These are phyloP conservation scores for Pseudoturritis turrita DNA, from an alignment of 345 rosid genomes.

Conservation along the genomic window DNA sequence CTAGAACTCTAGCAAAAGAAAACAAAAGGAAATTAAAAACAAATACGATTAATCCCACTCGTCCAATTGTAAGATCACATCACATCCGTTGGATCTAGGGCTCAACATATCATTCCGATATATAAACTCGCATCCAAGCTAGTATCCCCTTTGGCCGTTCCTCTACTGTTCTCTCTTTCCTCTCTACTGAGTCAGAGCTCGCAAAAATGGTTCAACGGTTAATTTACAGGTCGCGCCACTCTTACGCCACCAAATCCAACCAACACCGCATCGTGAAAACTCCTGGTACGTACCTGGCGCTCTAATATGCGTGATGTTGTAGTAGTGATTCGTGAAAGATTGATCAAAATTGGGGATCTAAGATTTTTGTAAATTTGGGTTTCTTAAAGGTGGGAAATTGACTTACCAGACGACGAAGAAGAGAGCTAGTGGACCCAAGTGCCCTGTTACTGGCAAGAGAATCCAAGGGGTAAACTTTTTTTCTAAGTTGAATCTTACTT, in stretches of 20 bases:
- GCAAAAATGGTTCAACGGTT: conserved; percentile 80
- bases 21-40: not conserved
- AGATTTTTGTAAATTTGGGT: not conserved
- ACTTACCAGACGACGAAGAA: conserved; percentile 83
- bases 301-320: not conserved
- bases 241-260: conserved; percentile 90
- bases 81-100: conserved; percentile 19
- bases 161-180: not conserved
- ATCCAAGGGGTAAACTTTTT: conserved; percentile 65
- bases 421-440: conserved; percentile 86
- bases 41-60: not conserved
- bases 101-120: not conserved
- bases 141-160: not conserved
- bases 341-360: not conserved
- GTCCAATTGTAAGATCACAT: not conserved
- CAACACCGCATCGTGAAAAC: conserved; percentile 89
- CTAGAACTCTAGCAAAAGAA: too few species aligned
- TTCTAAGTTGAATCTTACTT: not conserved
- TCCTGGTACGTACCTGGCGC: conserved; percentile 42
- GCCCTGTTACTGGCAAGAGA: conserved; percentile 85
- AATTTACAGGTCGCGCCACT: conserved; percentile 70
- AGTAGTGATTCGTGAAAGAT: not conserved
- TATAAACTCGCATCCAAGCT: not conserved
- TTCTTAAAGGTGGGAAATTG: conserved; percentile 66
- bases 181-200: not conserved